These are phyloP conservation scores for Aspergillus indologenus DNA, from an alignment of 495 filamentous ascomycete genomes.

Conservation along the genomic window DNA sequence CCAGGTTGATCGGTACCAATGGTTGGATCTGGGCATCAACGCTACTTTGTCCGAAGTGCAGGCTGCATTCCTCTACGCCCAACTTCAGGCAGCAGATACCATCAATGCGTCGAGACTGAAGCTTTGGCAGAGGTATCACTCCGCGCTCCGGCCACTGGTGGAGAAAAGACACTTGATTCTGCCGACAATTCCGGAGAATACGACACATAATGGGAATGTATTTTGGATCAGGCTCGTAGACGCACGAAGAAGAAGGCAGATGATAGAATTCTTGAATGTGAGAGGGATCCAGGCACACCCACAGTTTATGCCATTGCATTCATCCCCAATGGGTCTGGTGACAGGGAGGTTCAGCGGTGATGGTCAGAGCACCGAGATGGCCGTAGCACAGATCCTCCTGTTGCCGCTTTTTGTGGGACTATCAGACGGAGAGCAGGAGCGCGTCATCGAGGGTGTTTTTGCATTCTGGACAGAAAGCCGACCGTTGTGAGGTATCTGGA, in stretches of 20 bases:
- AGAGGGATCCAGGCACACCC: constrained; percentile 10
- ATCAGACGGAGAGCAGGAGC: constrained; percentile 2
- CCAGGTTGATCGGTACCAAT: constrained; percentile 18
- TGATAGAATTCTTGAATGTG: constrained; percentile 7
- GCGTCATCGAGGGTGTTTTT: neutral
- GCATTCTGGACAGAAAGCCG: no score
- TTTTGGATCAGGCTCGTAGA: constrained; percentile 16
- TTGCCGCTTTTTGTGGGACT: constrained; percentile 10
- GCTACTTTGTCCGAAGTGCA: constrained; percentile 20
- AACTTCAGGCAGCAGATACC: constrained; percentile 18
- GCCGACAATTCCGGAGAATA: neutral
- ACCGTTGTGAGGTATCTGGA: no score
- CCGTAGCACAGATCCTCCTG: constrained; percentile 12
- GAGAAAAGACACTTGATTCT: constrained; percentile 7
- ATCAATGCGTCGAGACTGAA: constrained; percentile 11
- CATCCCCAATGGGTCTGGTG: constrained; percentile 1
- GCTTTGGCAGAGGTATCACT: constrained; percentile 5
- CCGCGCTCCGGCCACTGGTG: constrained; percentile 6
- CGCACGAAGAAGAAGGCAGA: neutral
- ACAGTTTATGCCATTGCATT: constrained; percentile 21
- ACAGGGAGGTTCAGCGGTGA: constrained; percentile 5
- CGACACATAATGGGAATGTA: constrained; percentile 18
- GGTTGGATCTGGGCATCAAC: constrained; percentile 19
- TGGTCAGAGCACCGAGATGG: constrained; percentile 9
- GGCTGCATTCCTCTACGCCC: constrained; percentile 22